Base-by-base conservation (phyloP, 75 land plant species). In the Picea glauca region DNA sequence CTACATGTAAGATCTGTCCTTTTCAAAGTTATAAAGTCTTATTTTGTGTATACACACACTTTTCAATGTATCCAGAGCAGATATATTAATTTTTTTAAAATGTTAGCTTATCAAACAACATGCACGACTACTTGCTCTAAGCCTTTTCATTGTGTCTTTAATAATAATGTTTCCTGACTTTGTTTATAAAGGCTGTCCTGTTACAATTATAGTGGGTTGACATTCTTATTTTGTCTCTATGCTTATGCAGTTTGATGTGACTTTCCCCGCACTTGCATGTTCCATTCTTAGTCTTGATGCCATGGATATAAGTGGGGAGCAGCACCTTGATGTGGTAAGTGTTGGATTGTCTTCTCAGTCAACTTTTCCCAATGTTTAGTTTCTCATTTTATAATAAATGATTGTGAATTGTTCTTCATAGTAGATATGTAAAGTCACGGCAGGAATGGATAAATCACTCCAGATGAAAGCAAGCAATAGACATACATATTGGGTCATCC, bases 241-340 rank as follows among this genome's bases (percentile, higher is more conserved):
- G 54, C 1, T 70, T 73, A 59, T 90, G 88, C 95, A 98, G 99
- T 90, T 98, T 86, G 99, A 98, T 87, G 84, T 98, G 35, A 98
- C 99, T 30, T 98, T 98, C 82, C 99, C 99, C 40, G 77, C 91
- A 35, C 90, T 95, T 80, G 91, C 96, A 57, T 98, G 99, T 76
- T 92, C 99, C 6, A 81, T 98, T 58, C 79, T 98, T 77, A 98
- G 98, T 82, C 84, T 98, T 67, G 98, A 98, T 88, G 91, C 98
- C 57, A 91, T 98, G 94, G 99, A 98, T 79, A 91, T 98, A 38
- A 98, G 99, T 84, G 99, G 99, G 58, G 99, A 98, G 87, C 96
- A 98, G 76, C 99, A 98, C 73, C 91, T 90, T 78, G 98, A 98
- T 84, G 88, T 98, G 73, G 99, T 98, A 87, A 35, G 90, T 79